Evolutionary conservation across 805 yeast genomes (phyloP).

Genomic region (Millerozyma miso): DNA sequence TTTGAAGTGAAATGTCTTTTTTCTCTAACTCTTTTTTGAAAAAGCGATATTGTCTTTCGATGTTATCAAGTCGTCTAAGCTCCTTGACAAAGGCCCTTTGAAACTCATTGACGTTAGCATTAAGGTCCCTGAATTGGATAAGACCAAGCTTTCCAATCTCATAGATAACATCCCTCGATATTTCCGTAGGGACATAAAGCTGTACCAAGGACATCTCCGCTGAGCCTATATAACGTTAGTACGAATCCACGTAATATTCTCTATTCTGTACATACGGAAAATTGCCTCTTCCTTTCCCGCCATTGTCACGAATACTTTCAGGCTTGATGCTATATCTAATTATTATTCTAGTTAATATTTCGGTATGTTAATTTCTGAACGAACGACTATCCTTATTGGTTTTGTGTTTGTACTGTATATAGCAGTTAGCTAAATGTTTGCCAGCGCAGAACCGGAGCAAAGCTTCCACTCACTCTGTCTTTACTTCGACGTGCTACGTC

Average conservation of each 20-base stretch:
- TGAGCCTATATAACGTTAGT: slow-evolving; percentile 49
- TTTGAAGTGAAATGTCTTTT: slow-evolving; percentile 39
- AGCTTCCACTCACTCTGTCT: too few species aligned
- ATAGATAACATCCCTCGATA: slow-evolving; percentile 80
- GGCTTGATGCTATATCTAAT: neutral
- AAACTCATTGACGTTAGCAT: slow-evolving; percentile 73
- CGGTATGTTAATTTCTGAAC: neutral
- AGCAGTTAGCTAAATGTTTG: too few species aligned
- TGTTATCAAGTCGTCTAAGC: slow-evolving; percentile 74
- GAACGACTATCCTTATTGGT: neutral
- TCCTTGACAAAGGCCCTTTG: slow-evolving; percentile 91
- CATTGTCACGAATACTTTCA: slow-evolving; percentile 10
- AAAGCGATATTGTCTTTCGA: slow-evolving; percentile 68
- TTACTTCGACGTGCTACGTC: too few species aligned
- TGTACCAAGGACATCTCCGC: slow-evolving; percentile 97
- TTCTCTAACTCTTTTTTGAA: slow-evolving; percentile 46
- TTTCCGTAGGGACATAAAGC: slow-evolving; percentile 86
- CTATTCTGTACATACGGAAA: slow-evolving; percentile 33
- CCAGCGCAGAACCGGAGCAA: too few species aligned
- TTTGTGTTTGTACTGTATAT: neutral
- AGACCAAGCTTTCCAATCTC: slow-evolving; percentile 82
- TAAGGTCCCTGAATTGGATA: slow-evolving; percentile 83
- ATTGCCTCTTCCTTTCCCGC: slow-evolving; percentile 41
- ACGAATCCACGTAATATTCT: neutral
- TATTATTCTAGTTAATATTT: neutral